Base-by-base conservation (phyloP, 1,139 yeast species). In the Magnusiomyces starmeri region DNA sequence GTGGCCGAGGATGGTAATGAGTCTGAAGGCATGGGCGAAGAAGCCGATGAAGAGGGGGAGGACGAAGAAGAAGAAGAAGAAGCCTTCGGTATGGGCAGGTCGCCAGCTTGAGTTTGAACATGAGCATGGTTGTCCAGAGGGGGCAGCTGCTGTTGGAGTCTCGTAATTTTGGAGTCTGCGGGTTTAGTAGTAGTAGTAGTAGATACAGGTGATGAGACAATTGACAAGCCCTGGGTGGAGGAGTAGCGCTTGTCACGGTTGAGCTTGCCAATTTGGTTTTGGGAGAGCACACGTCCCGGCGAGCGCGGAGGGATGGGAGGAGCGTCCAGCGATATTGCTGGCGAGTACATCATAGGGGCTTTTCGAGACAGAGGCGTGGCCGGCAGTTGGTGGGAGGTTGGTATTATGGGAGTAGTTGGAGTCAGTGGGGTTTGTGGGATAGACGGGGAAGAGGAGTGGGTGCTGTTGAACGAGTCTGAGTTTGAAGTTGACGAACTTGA, bases 301-400 rank as follows among this genome's bases (percentile, higher is more conserved):
- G 48, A 29, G 20, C 42, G 14, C 4, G 48, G 48, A 32, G 48
- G 48, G 35, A 45, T 45, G 10, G 48, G 32, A 21, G 48, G 48
- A 3, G 42, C 24, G 14, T 45, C 42, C 2, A 8, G 24, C n/a
- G 48, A 35, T 4, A 10, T 29, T 20, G 47, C 20, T 2, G 47
- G 47, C 3, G 47, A 44, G 21, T 29, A 44, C 16, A 32, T n/a
- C 21, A 44, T 10, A 16, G 47, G 47, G 8, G 37, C 18, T 32
- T 32, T 32, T 12, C 37, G 8, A 18, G 37, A 32, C 18, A 32
- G 37, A 6, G 8, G 37, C 12, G 8, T 8, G 6, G 12, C 18
- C n/a, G 8, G 37, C 12, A 18, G 18, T 4, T 4, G 4, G 12
- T n/a, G 37, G n/a, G 12, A 4, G 18, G 12, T n/a, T 6, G 37